phyloP scores from a whole-genome alignment of 106 monocot genomes.

The Dendrobium nobile region DNA sequence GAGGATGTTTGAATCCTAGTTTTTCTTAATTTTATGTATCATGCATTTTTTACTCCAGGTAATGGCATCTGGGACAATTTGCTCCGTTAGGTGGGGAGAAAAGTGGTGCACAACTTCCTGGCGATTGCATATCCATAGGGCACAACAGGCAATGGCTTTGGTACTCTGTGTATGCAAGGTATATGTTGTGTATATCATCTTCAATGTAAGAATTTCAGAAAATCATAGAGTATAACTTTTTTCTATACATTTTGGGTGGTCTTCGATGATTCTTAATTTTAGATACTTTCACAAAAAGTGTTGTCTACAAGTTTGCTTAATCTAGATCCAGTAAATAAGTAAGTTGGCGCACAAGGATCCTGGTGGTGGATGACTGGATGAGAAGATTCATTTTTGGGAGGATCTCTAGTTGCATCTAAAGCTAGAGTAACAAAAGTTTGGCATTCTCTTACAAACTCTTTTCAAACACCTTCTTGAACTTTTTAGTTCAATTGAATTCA shows the following conservation, averaged over 20 bases:
- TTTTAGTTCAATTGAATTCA: neutral
- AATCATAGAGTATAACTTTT: neutral
- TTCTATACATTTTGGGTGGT: neutral
- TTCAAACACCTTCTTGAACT: neutral
- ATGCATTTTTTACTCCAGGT: constrained; percentile 22
- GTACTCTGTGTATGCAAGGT: constrained; percentile 90
- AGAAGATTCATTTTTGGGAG: constrained; percentile 52
- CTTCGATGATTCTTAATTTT: neutral
- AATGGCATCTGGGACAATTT: constrained; percentile 79
- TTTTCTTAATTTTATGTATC: neutral
- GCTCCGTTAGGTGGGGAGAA: constrained; percentile 82
- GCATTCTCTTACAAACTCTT: neutral
- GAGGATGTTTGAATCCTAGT: no score
- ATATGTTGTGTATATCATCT: neutral
- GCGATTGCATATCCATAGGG: constrained; percentile 79
- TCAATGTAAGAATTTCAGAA: neutral
- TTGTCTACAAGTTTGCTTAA: neutral
- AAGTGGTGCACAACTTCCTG: constrained; percentile 24
- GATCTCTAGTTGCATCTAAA: constrained; percentile 48
- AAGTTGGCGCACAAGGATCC: constrained; percentile 56
- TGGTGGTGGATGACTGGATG: constrained; percentile 54
- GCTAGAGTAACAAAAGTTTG: neutral
- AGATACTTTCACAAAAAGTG: neutral
- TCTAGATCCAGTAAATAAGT: constrained; percentile 49
- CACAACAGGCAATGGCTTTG: constrained; percentile 76